Conservation (phyloP, 306 rosid species). For the Inga leiocalycina region DNA sequence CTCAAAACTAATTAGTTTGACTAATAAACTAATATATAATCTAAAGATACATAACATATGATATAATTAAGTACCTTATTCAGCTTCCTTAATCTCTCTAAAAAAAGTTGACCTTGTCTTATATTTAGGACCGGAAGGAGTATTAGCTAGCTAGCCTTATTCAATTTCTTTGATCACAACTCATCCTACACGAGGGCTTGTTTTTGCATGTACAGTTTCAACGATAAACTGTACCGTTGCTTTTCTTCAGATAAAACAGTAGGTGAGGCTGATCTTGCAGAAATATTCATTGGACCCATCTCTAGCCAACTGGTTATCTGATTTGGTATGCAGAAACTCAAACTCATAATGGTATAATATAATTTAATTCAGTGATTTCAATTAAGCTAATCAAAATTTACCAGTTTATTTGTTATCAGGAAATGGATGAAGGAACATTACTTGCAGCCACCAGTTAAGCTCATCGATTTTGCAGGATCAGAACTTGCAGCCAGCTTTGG, state of each 20-base stretch:
- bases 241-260: no score
- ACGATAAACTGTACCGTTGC: not conserved
- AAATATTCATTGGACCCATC: constrained; percentile 41
- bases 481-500: constrained; percentile 37
- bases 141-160: not conserved
- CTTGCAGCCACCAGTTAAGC: no score
- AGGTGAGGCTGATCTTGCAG: no score
- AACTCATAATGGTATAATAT: not conserved
- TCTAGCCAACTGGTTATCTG: constrained; percentile 51
- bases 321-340: constrained; percentile 49
- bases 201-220: not conserved
- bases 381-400: not conserved
- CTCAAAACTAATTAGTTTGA: no score
- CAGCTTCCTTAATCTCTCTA: no score
- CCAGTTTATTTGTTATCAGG: not conserved
- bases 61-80: no score
- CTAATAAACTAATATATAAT: no score
- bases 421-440: not conserved
- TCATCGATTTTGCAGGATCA: not conserved
- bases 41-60: no score
- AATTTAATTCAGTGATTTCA: not conserved
- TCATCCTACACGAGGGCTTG: not conserved
- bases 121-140: no score
- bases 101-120: no score
- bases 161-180: not conserved